Evolutionary conservation across 495 filamentous ascomycete genomes (phyloP), one percentile per base, ranked within the genome.

Genomic region (Eremomyces bilateralis): DNA sequence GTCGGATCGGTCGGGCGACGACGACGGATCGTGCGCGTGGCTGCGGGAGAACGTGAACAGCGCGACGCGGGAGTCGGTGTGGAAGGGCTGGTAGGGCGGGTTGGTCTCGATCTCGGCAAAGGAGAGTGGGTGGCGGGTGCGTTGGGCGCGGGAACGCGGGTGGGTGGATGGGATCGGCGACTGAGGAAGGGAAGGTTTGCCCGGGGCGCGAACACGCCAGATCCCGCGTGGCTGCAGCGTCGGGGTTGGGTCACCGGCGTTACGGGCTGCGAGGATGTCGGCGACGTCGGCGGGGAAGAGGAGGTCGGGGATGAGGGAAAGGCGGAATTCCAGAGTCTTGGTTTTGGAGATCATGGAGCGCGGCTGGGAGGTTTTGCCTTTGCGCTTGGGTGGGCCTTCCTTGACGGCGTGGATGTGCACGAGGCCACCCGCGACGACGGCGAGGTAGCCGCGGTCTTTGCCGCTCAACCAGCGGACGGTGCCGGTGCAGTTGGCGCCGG

Each of bases 81-180:
- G 81, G 56, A 92, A 91, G 0, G 84, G 81, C 40, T 83, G 79
- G 38, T 84, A 92, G 1, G 81, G 75, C 4, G 80, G 74, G 41
- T 81, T 88, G 1, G 83, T 88, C 50, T 94, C 84, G 40, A 92
- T 85, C 57, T 94, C 84, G 2, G 82, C 80, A 80, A 33, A 91
- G 40, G 2, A 34, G 22, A 0, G 19, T 19, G 10, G 10, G 8
- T 32, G 36, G 25, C 34, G 37, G 17, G 20, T 35, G 15, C 16
- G 31, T 11, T 15, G 22, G 8, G 25, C 11, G 6, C 15, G 12
- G 33, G 10, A 12, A 10, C 15, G 10, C 5, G 33, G 15, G 6
- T 6, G 6, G 6, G 30, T 11, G n/a, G n/a, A n/a, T n/a, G n/a
- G n/a, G n/a, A n/a, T n/a, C n/a, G n/a, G n/a, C n/a, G n/a, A n/a